A percentile compares a stretch with the other conserved stretches of the same genome.
phyloP scores from a whole-genome alignment of 2,329 filamentous ascomycete species.

The Fusarium sp. region DNA sequence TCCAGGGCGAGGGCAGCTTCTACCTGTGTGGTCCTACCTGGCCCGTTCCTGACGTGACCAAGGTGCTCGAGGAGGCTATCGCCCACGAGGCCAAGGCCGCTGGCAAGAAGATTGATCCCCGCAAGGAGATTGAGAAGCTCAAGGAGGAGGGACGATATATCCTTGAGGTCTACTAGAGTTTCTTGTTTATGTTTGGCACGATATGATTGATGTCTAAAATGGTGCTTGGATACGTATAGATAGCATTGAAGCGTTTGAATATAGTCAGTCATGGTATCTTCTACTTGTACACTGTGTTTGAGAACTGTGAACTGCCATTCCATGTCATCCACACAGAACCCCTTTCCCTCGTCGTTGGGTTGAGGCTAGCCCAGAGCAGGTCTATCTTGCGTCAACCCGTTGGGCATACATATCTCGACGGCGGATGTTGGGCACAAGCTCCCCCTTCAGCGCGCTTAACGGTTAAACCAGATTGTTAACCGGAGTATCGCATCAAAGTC shows the following conservation, averaged over 20 bases:
- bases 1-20: constrained; percentile 87
- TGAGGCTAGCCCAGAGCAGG: background rate
- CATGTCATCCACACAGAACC: background rate
- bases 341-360: background rate
- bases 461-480: background rate
- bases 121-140: constrained; percentile 93
- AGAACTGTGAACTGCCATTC: background rate
- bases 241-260: constrained; percentile 41
- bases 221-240: constrained; percentile 34
- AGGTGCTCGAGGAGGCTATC: constrained; percentile 92
- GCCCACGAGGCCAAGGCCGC: constrained; percentile 72
- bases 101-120: constrained; percentile 82
- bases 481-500: background rate
- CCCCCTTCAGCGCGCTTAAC: background rate
- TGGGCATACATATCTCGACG: background rate
- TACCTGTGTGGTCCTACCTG: constrained; percentile 98
- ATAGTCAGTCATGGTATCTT: constrained; percentile 6
- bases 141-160: constrained; percentile 97
- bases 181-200: constrained; percentile 9
- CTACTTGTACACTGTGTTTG: background rate
- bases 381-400: background rate
- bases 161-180: constrained; percentile 85
- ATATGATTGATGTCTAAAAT: constrained; percentile 32
- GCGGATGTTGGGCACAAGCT: background rate
- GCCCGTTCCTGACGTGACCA: constrained; percentile 96